Evolutionary conservation across 768 basidiomycete genomes (phyloP).

Genomic region (Pulveroboletus sp.): DNA sequence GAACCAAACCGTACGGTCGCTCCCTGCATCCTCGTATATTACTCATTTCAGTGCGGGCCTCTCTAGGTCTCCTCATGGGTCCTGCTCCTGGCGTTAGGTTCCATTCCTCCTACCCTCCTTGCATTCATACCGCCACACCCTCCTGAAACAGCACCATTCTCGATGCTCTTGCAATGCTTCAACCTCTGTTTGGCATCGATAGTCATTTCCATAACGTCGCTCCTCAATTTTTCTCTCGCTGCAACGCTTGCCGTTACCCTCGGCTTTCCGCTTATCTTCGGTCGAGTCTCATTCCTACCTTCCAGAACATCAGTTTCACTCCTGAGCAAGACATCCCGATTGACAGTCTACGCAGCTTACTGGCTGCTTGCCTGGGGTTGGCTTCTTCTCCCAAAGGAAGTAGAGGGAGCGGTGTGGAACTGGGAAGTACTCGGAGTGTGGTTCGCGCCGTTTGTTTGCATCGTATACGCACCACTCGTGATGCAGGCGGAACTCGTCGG

Average conservation of each 20-base stretch:
- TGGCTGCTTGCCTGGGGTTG: slow-evolving; percentile 51
- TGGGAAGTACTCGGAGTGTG: slow-evolving; percentile 79
- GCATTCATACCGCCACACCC: slow-evolving; percentile 21
- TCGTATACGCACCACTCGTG: slow-evolving; percentile 72
- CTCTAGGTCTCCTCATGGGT: slow-evolving; percentile 26
- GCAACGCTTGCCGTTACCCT: slow-evolving; percentile 61
- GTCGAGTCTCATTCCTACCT: slow-evolving; percentile 30
- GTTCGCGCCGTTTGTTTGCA: slow-evolving; percentile 78
- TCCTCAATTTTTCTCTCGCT: slow-evolving; percentile 92
- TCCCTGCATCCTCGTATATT: background rate
- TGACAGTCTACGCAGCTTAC: slow-evolving; percentile 34
- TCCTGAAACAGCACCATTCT: slow-evolving; percentile 35
- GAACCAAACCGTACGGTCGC: slow-evolving; percentile 36
- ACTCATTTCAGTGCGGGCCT: slow-evolving; percentile 17
- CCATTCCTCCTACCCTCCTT: slow-evolving; percentile 33
- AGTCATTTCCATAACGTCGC: slow-evolving; percentile 77
- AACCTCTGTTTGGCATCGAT: slow-evolving; percentile 83
- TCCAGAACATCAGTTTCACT: slow-evolving; percentile 14
- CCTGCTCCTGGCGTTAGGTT: slow-evolving; percentile 28
- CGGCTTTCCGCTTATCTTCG: slow-evolving; percentile 57
- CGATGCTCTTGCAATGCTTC: slow-evolving; percentile 58
- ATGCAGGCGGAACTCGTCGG: slow-evolving; percentile 65
- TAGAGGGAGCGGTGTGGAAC: slow-evolving; percentile 55
- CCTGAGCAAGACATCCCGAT: slow-evolving; percentile 20
- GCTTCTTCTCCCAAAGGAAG: slow-evolving; percentile 45